These are phyloP conservation scores for Aspergillus pseudoterreus DNA, from an alignment of 2,329 filamentous ascomycete species.

Conservation along the genomic window DNA sequence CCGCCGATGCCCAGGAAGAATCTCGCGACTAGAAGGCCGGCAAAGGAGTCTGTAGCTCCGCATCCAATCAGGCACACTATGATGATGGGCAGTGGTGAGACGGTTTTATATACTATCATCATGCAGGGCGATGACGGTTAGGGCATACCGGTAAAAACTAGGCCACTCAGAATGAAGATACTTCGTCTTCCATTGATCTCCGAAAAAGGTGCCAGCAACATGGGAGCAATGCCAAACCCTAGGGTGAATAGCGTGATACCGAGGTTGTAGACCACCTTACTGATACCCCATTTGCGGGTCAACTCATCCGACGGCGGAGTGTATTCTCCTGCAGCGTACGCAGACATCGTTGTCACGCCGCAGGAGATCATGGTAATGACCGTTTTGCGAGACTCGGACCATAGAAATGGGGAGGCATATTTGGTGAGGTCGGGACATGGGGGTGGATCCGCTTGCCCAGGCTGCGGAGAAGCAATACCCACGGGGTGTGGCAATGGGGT, in stretches of 20 bases:
- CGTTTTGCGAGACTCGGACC: constrained; percentile 64
- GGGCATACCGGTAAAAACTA: constrained; percentile 57
- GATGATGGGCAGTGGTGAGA: no score
- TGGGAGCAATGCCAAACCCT: constrained; percentile 78
- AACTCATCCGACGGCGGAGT: constrained; percentile 66
- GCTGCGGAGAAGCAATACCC: constrained; percentile 23
- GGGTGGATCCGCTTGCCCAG: constrained; percentile 39
- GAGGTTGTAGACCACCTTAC: constrained; percentile 57
- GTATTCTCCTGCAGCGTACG: constrained; percentile 76
- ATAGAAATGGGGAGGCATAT: constrained; percentile 67
- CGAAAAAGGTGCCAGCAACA: constrained; percentile 79
- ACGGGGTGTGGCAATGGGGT: constrained; percentile 49
- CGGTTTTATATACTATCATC: constrained; percentile 9
- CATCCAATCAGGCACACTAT: constrained; percentile 64
- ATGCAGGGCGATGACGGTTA: not conserved
- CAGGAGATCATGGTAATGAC: constrained; percentile 68
- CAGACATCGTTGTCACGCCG: constrained; percentile 68
- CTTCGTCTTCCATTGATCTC: constrained; percentile 82
- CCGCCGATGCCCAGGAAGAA: constrained; percentile 71
- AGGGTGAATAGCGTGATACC: constrained; percentile 77
- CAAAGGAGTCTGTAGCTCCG: constrained; percentile 63
- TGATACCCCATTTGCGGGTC: constrained; percentile 60
- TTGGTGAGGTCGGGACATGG: constrained; percentile 60
- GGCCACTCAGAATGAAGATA: constrained; percentile 69
- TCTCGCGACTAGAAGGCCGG: constrained; percentile 69